Evolutionary conservation across 257 asterid species (phyloP).

Genomic region (Nicotiana tomentosiformis): DNA sequence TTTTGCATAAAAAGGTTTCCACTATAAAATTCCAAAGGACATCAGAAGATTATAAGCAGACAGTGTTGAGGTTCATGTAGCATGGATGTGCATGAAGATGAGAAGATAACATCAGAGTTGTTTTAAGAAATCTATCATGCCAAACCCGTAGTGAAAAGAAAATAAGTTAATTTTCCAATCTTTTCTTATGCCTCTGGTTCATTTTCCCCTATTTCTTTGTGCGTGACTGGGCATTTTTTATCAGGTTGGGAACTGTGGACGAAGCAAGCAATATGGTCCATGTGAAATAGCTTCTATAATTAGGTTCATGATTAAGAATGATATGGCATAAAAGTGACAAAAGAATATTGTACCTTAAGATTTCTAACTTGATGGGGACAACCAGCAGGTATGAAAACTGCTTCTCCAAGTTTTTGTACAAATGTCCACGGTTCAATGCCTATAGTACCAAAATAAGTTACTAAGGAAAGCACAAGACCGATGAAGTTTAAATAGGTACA

Average conservation of each 20-base stretch:
- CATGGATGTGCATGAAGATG: background rate
- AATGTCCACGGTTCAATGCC: slow-evolving; percentile 91
- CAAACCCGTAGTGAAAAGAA: background rate
- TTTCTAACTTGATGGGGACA: slow-evolving; percentile 94
- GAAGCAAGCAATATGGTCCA: background rate
- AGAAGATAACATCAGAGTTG: background rate
- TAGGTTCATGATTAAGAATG: background rate
- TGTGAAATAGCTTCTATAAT: background rate
- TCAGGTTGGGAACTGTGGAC: background rate
- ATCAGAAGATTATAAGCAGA: background rate
- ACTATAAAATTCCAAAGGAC: background rate
- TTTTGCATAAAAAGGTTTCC: background rate
- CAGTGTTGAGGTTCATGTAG: background rate
- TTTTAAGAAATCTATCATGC: background rate
- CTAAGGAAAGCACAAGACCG: background rate
- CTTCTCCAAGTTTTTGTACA: slow-evolving; percentile 81
- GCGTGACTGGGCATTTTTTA: background rate
- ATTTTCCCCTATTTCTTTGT: background rate
- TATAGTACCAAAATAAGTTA: slow-evolving; percentile 17
- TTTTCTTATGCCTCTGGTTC: background rate
- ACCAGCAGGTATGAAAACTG: slow-evolving; percentile 82
- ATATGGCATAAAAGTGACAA: background rate
- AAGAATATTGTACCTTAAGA: slow-evolving; percentile 38
- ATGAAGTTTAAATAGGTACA: background rate
- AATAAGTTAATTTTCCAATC: background rate